phyloP scores from a whole-genome alignment of 1,284 basidiomycete species.

The Ustanciosporium gigantosporum region DNA sequence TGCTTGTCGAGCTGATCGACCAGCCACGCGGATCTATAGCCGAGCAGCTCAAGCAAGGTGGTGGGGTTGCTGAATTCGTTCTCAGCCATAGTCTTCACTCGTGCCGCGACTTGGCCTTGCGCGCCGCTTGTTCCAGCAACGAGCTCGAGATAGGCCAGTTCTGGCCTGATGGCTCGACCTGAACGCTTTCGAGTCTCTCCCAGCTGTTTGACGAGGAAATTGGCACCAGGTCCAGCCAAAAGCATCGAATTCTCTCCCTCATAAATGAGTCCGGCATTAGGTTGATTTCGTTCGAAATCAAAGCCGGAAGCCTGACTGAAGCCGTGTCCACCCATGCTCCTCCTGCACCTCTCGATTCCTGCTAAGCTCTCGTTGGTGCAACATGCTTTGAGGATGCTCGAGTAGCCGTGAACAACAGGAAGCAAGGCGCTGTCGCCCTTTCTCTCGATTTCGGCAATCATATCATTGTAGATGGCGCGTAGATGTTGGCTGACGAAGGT shows the following conservation, averaged over 20 bases:
- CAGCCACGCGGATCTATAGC: constrained; percentile 20
- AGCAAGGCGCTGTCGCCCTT: constrained; percentile 31
- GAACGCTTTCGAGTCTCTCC: constrained; percentile 14
- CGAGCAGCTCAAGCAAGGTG: constrained; percentile 28
- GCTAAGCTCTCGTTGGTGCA: constrained; percentile 42
- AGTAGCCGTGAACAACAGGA: constrained; percentile 46
- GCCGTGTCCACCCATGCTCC: constrained; percentile 49
- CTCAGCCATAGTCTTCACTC: background rate
- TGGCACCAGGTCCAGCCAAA: constrained; percentile 40
- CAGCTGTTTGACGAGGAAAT: constrained; percentile 48
- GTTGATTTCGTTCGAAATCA: constrained; percentile 49
- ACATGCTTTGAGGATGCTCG: constrained; percentile 46
- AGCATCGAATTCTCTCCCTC: constrained; percentile 53
- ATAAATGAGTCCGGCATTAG: constrained; percentile 48
- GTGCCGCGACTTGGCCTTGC: background rate
- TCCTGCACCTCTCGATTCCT: constrained; percentile 38
- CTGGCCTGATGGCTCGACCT: constrained; percentile 14
- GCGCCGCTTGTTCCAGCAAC: background rate
- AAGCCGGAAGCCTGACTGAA: constrained; percentile 43
- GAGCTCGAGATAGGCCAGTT: constrained; percentile 29
- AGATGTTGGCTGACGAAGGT: constrained; percentile 42
- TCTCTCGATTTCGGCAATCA: constrained; percentile 30
- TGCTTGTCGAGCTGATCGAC: constrained; percentile 28
- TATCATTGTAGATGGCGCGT: constrained; percentile 34
- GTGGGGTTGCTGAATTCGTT: constrained; percentile 11